phyloP scores from a whole-genome alignment of 2,329 filamentous ascomycete species.

The Talaromyces sp. region DNA sequence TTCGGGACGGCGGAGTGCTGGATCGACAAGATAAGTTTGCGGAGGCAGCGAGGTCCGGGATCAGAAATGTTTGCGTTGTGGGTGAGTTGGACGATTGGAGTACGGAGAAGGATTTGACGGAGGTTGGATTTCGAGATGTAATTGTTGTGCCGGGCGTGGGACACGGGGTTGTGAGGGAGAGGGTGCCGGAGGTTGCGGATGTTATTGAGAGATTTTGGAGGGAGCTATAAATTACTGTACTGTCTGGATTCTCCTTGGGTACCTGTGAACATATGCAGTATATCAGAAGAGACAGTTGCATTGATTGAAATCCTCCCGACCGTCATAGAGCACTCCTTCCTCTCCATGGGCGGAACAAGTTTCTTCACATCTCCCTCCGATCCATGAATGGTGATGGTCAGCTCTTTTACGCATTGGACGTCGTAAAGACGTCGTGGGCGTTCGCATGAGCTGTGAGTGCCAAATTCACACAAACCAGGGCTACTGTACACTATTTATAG shows the following conservation, averaged over 20 bases:
- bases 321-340: too few relatives aligned
- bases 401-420: neutral
- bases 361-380: neutral
- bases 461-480: too few relatives aligned
- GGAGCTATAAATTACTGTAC: slow-evolving; percentile 27
- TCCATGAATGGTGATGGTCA: neutral
- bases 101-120: slow-evolving; percentile 29
- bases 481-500: neutral
- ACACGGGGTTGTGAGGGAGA: slow-evolving; percentile 42
- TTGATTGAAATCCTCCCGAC: neutral
- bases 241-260: neutral
- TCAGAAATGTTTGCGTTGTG: slow-evolving; percentile 32
- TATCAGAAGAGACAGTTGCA: neutral
- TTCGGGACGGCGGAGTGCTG: slow-evolving; percentile 46
- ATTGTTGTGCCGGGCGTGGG: slow-evolving; percentile 37
- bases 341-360: neutral
- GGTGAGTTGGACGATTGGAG: slow-evolving; percentile 39
- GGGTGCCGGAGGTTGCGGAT: slow-evolving; percentile 35
- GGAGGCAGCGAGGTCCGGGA: slow-evolving; percentile 25
- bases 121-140: slow-evolving; percentile 35
- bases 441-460: too few relatives aligned
- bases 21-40: slow-evolving; percentile 37
- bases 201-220: slow-evolving; percentile 30
- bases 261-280: neutral
- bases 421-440: neutral